Percentiles rank a stretch among this genome's conserved stretches.
Evolutionary conservation across 768 basidiomycete genomes (phyloP).

Genomic region (Coprinopsis cinerea): DNA sequence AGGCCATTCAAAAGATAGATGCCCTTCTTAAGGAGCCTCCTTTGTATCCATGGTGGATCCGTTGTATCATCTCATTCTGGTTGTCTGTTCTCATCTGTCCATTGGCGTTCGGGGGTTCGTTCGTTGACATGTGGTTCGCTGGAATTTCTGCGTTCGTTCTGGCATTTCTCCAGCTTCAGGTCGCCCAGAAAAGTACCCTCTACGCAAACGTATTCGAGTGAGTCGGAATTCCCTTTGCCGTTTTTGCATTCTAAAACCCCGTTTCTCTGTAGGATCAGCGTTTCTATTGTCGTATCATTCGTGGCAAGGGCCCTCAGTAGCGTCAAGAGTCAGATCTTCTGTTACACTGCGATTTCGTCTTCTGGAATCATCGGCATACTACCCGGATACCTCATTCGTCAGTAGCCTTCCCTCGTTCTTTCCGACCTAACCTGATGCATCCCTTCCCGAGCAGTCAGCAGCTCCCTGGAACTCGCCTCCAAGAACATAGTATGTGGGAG

Average conservation of each 20-base stretch:
- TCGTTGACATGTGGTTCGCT: conserved; percentile 81
- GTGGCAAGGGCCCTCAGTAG: conserved; percentile 76
- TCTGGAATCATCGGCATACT: conserved; percentile 83
- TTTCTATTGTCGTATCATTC: conserved; percentile 78
- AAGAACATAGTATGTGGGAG: conserved; percentile 83
- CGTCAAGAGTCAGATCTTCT: conserved; percentile 73
- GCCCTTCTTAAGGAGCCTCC: conserved; percentile 58
- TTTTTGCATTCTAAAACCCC: not conserved
- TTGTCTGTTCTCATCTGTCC: conserved; percentile 78
- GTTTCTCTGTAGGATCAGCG: conserved; percentile 54
- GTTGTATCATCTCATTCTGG: conserved; percentile 63
- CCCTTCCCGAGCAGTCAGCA: conserved; percentile 45
- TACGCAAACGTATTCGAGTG: conserved; percentile 93
- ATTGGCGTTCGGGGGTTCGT: conserved; percentile 78
- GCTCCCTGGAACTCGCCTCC: conserved; percentile 77
- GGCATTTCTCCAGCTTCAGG: conserved; percentile 62
- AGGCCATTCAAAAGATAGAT: conserved; percentile 60
- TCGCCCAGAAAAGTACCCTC: conserved; percentile 70
- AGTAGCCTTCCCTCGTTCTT: conserved; percentile 19
- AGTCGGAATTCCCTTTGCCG: conserved; percentile 22
- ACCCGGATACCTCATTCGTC: conserved; percentile 82
- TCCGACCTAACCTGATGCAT: not conserved
- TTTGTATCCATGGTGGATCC: conserved; percentile 54
- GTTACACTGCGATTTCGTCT: conserved; percentile 88
- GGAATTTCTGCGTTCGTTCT: conserved; percentile 64